These are phyloP conservation scores for Leishmania turanica DNA, from an alignment of 208 protist species.

Conservation along the genomic window DNA sequence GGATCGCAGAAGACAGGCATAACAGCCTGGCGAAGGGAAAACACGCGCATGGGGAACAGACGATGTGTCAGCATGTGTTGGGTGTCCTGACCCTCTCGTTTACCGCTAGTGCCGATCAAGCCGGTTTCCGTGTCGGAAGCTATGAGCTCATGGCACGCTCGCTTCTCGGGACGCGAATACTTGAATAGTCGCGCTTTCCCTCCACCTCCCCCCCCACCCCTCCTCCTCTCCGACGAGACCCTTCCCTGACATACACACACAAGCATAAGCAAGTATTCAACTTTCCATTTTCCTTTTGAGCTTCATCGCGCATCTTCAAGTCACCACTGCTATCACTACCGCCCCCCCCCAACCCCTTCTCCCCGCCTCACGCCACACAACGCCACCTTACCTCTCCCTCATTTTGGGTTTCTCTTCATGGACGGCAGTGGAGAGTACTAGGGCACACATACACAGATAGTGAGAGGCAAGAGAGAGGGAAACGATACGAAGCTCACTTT, in stretches of 20 bases:
- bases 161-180: background rate
- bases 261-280: background rate
- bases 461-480: background rate
- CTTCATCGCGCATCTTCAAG: background rate
- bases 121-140: background rate
- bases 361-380: background rate
- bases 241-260: background rate
- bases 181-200: background rate
- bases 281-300: background rate
- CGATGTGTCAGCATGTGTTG: background rate
- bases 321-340: background rate
- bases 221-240: background rate
- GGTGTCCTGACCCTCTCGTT: background rate
- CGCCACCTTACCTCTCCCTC: background rate
- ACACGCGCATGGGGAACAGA: background rate
- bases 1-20: background rate
- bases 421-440: background rate
- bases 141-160: background rate
- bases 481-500: background rate
- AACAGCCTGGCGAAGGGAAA: background rate
- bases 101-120: background rate
- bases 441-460: background rate
- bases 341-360: background rate
- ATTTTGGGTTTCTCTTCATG: background rate
- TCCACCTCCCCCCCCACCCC: too few species aligned